Evolutionary conservation across 805 yeast species (phyloP).

Genomic region (Saccharomyces mikatae): DNA sequence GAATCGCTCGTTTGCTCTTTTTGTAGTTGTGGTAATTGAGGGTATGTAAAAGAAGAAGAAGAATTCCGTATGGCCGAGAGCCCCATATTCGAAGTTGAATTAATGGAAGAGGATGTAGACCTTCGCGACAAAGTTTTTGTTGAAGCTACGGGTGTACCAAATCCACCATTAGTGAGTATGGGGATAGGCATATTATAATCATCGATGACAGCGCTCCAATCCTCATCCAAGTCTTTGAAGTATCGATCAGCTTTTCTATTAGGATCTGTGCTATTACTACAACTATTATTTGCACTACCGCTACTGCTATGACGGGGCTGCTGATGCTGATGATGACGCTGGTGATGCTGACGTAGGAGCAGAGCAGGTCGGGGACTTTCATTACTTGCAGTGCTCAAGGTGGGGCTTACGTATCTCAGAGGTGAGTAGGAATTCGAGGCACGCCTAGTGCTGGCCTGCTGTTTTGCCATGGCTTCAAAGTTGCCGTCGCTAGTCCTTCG

Average conservation of each 20-base stretch:
- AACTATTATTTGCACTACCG: slow-evolving; percentile 1
- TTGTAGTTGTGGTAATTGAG: slow-evolving; percentile 25
- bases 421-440: slow-evolving; percentile 21
- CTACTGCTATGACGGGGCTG: slow-evolving; percentile 8
- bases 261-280: slow-evolving; percentile 5
- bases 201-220: slow-evolving; percentile 80
- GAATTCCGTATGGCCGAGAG: not conserved
- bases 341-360: slow-evolving; percentile 10
- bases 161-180: slow-evolving; percentile 25
- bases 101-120: slow-evolving; percentile 18
- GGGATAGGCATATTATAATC: slow-evolving; percentile 31
- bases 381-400: not conserved
- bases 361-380: slow-evolving; percentile 15
- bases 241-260: slow-evolving; percentile 28
- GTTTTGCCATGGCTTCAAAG: slow-evolving; percentile 25
- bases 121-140: slow-evolving; percentile 13
- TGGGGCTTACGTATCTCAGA: slow-evolving; percentile 19
- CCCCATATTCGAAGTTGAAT: slow-evolving; percentile 7
- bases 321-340: slow-evolving; percentile 11
- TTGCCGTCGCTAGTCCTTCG: slow-evolving; percentile 14
- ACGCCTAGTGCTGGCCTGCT: slow-evolving; percentile 16
- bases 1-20: slow-evolving; percentile 8
- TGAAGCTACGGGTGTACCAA: slow-evolving; percentile 19
- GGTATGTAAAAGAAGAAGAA: slow-evolving; percentile 17
- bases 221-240: slow-evolving; percentile 75